phyloP scores from a whole-genome alignment of 1,284 basidiomycete species.

The Trichosporon sp. region DNA sequence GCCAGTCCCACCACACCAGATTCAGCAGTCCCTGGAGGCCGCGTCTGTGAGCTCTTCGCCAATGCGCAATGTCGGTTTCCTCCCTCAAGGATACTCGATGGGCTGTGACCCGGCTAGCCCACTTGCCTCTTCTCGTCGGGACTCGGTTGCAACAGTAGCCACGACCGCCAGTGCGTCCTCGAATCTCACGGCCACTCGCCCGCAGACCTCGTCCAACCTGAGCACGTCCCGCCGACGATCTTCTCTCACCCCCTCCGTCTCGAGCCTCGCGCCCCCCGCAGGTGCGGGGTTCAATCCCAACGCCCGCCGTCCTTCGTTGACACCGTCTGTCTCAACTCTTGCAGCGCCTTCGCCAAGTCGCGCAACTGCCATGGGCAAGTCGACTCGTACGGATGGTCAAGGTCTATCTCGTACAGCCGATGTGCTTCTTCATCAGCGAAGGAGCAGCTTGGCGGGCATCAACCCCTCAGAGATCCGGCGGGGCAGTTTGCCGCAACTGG shows the following conservation, averaged over 20 bases:
- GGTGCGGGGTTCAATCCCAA: constrained; percentile 8
- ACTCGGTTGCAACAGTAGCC: constrained; percentile 21
- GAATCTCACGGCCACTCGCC: constrained; percentile 33
- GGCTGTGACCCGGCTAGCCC: constrained; percentile 4
- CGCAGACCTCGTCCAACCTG: constrained; percentile 29
- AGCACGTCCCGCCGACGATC: constrained; percentile 27
- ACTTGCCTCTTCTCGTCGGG: constrained; percentile 12
- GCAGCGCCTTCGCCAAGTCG: constrained; percentile 36
- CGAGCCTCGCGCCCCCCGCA: constrained; percentile 22
- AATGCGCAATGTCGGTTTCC: constrained; percentile 32
- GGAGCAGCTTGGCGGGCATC: constrained; percentile 6
- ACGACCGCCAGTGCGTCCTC: constrained; percentile 29
- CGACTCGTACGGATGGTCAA: constrained; percentile 8
- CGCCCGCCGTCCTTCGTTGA: constrained; percentile 33
- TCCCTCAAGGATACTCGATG: constrained; percentile 7
- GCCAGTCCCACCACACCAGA: constrained; percentile 33
- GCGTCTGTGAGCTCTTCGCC: constrained; percentile 12
- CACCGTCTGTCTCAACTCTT: constrained; percentile 32
- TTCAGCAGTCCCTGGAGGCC: constrained; percentile 5
- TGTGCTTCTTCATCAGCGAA: constrained; percentile 1
- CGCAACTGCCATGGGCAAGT: constrained; percentile 24
- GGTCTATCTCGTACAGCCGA: constrained; percentile 15
- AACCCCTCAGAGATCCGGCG: constrained; percentile 20
- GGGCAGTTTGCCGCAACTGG: constrained; percentile 40
- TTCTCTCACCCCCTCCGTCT: constrained; percentile 34